Percentiles rank a stretch among this genome's conserved stretches.
phyloP scores from a whole-genome alignment of 257 asterid genomes.

The Nicotiana benthamiana region DNA sequence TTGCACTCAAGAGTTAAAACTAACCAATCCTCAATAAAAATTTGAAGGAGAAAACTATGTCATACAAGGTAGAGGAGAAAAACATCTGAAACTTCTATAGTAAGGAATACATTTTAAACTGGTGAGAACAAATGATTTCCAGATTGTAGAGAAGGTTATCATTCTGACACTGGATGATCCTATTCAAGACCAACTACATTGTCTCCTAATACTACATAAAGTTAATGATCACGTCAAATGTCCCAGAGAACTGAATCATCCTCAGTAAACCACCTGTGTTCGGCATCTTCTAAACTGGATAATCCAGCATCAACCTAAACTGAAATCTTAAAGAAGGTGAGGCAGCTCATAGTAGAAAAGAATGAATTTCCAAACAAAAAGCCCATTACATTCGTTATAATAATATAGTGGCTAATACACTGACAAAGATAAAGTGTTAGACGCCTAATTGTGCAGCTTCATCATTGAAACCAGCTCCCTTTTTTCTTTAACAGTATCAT shows the following conservation, averaged over 20 bases:
- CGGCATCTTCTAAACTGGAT: not conserved
- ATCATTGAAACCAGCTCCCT: not conserved
- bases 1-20: not conserved
- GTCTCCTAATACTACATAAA: not conserved
- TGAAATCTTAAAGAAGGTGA: not conserved
- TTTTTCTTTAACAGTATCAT: too few relatives aligned
- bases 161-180: not conserved
- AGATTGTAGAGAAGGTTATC: not conserved
- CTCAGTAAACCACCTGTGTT: not conserved
- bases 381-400: not conserved
- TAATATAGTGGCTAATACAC: not conserved
- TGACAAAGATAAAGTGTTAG: not conserved
- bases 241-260: not conserved
- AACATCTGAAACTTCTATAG: not conserved
- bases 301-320: not conserved
- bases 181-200: not conserved
- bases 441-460: not conserved
- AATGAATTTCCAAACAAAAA: not conserved
- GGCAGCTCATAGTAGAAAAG: not conserved
- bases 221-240: not conserved
- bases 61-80: not conserved
- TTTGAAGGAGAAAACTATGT: not conserved
- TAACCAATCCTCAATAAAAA: not conserved
- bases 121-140: not conserved
- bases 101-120: not conserved